These are phyloP conservation scores for Malus hybrid DNA, from an alignment of 331 rosid species.

Conservation along the genomic window DNA sequence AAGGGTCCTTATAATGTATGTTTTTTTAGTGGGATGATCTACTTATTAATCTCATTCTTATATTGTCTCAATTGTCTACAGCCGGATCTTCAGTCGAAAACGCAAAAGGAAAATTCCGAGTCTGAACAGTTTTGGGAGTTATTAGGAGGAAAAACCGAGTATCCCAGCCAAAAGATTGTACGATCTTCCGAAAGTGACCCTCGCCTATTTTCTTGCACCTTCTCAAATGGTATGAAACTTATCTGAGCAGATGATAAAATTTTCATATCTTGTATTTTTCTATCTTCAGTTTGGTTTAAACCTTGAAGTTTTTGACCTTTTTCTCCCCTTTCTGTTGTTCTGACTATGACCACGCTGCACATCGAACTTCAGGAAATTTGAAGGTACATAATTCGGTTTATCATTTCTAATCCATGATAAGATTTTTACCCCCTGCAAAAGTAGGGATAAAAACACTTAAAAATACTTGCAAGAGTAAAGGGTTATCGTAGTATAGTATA, in stretches of 20 bases:
- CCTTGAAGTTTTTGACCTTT: not conserved
- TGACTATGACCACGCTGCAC: conserved; percentile 20
- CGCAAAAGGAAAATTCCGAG: conserved; percentile 81
- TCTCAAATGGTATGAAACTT: conserved; percentile 50
- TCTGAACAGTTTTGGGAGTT: conserved; percentile 89
- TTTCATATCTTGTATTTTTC: conserved; percentile 4
- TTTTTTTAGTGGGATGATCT: conserved; percentile 1
- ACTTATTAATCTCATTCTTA: conserved; percentile 27
- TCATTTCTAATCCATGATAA: not conserved
- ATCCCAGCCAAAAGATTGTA: conserved; percentile 68
- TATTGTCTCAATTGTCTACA: conserved; percentile 39
- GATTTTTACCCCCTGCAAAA: no score
- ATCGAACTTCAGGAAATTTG: conserved; percentile 55
- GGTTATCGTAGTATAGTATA: no score
- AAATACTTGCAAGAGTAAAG: no score
- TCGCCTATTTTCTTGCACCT: conserved; percentile 74
- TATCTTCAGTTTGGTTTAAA: conserved; percentile 5
- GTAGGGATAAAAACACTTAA: no score
- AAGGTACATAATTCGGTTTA: conserved; percentile 51
- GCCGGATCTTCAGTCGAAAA: conserved; percentile 78
- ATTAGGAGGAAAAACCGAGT: conserved; percentile 79
- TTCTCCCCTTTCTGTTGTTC: conserved; percentile 1
- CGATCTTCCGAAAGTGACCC: conserved; percentile 70
- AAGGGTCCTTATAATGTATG: not conserved
- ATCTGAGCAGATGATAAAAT: conserved; percentile 5